A percentile compares a stretch with the other conserved stretches of the same genome.
phyloP scores from a whole-genome alignment of 805 yeast species.

The Komagataella pastoris region DNA sequence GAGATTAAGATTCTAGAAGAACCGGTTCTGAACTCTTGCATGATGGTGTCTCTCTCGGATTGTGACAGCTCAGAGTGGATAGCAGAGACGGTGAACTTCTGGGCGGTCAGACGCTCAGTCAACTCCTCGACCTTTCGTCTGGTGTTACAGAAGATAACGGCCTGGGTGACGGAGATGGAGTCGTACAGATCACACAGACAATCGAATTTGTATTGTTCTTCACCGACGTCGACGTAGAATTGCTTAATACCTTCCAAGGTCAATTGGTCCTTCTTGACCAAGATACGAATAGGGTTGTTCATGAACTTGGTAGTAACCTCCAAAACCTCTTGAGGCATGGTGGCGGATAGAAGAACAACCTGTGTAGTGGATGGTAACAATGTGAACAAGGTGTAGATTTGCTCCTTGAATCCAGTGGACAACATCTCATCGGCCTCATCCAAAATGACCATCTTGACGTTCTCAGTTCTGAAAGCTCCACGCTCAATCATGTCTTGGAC shows the following conservation, averaged over 20 bases:
- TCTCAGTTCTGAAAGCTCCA: constrained; percentile 58
- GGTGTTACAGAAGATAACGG: constrained; percentile 96
- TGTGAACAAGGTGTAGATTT: constrained; percentile 84
- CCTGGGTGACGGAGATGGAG: constrained; percentile 89
- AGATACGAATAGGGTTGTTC: constrained; percentile 84
- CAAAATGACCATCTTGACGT: constrained; percentile 74
- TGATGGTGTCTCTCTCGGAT: constrained; percentile 84
- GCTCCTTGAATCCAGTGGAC: constrained; percentile 89
- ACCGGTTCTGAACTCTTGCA: constrained; percentile 93
- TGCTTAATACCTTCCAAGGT: constrained; percentile 93
- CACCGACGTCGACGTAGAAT: constrained; percentile 79
- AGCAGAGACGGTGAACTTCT: constrained; percentile 84
- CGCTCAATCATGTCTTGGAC: constrained; percentile 85
- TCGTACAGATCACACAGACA: constrained; percentile 91
- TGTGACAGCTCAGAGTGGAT: constrained; percentile 98
- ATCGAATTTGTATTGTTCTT: constrained; percentile 91
- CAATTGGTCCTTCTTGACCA: constrained; percentile 89
- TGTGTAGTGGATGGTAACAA: constrained; percentile 75
- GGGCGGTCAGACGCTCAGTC: constrained; percentile 60
- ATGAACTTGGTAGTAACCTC: constrained; percentile 88
- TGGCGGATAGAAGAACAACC: constrained; percentile 91
- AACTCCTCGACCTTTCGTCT: constrained; percentile 90
- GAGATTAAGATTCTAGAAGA: constrained; percentile 87
- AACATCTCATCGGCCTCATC: constrained; percentile 97
- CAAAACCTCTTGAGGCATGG: constrained; percentile 82